Evolutionary conservation across 192 early-diverging fungal species (phyloP), one percentile per base, ranked within the genome.

Genomic region (Coemansia sp.): DNA sequence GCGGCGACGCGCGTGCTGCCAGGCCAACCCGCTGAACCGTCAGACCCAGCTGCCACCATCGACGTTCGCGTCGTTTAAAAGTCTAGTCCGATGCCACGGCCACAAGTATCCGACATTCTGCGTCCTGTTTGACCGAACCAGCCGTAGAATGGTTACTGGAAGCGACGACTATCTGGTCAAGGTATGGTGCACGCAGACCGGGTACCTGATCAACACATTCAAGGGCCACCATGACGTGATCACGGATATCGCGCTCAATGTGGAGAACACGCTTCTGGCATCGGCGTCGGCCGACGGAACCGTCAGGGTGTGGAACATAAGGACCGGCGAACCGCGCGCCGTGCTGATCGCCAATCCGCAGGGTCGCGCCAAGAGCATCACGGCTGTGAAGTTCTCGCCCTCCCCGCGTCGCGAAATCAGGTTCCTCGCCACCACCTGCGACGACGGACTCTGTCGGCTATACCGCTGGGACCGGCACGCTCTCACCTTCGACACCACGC

Each of bases 161-260:
- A 93, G 91, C 75, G 94, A 95, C 74, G 94, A 95, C 72, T 91
- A 86, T 47, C 67, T 95, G 26, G 87, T 95, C 61, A 95, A 94
- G 61, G 80, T 94, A 4, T 95, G 93, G 93, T 91, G 91, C 71
- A 86, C 91, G 19, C 77, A 85, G 3, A 89, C 91, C 8, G 94
- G 93, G 37, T 88, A 85, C 60, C 82, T 94, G 10, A 87, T 95
- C 42, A 86, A 92, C 71, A 90, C 93, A 0, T 79, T 95, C n/a
- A 87, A 92, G 61, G 93, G 93, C 12, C 94, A 95, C 63, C 72
- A 83, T 42, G 84, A 85, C 41, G 90, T 90, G 41, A 89, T 95
- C 52, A 87, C 89, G 0, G 92, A 93, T 64, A 85, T 95, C 56
- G 86, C 89, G 8, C 83, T 95, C 15, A 93, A 91, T 74, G 56